phyloP scores from a whole-genome alignment of 2,329 filamentous ascomycete genomes.

The Trichophyton simii region DNA sequence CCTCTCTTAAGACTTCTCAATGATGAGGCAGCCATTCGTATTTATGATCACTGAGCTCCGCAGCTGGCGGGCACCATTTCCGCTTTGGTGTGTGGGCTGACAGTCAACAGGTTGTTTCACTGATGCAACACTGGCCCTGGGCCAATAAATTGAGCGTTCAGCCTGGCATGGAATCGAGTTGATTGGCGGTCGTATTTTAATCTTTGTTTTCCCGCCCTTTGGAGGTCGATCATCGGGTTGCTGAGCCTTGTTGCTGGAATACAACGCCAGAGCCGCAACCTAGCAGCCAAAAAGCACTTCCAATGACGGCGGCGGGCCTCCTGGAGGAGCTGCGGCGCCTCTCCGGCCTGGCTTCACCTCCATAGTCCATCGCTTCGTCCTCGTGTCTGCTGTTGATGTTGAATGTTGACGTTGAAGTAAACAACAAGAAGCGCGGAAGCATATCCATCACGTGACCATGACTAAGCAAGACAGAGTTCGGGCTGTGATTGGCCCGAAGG shows the following conservation, averaged over 20 bases:
- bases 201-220: neutral
- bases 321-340: neutral
- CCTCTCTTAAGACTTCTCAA: neutral
- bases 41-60: neutral
- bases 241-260: neutral
- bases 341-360: neutral
- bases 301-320: no score
- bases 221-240: neutral
- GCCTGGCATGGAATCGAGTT: neutral
- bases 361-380: neutral
- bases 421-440: neutral
- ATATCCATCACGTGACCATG: neutral
- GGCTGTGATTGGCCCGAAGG: neutral
- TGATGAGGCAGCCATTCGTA: neutral
- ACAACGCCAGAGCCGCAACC: neutral
- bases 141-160: neutral
- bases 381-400: neutral
- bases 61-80: neutral
- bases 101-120: neutral
- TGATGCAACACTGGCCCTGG: neutral
- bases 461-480: neutral
- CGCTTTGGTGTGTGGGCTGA: neutral
- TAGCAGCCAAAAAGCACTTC: no score
- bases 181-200: neutral
- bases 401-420: neutral